These are phyloP conservation scores for Pythium apleroticum DNA, from an alignment of 352 stramenopile genomes.

Conservation along the genomic window DNA sequence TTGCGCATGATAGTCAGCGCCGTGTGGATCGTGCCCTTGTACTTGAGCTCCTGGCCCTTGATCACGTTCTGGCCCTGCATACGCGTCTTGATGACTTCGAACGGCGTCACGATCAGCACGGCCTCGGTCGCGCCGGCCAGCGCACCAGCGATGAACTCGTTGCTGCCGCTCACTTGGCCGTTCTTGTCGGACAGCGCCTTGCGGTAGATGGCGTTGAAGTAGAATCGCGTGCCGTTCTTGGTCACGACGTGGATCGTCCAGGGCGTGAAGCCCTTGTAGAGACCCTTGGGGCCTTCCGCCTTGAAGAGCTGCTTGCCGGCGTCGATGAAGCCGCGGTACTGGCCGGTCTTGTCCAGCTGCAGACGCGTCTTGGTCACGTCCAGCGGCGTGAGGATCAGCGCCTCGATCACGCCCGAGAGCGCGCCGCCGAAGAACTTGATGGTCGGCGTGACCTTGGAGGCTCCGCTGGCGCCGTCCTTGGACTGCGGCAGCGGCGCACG, in stretches of 20 bases:
- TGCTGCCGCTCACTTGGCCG: conserved; percentile 74
- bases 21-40: conserved; percentile 90
- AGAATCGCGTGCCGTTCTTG: conserved; percentile 91
- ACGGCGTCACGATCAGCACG: conserved; percentile 96
- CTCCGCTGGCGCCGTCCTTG: conserved; percentile 32
- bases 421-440: conserved; percentile 84
- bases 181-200: conserved; percentile 72
- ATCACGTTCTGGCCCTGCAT: conserved; percentile 93
- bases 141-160: conserved; percentile 90
- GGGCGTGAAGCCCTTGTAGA: conserved; percentile 89
- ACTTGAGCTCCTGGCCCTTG: conserved; percentile 82
- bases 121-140: conserved; percentile 94
- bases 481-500: conserved; percentile 54
- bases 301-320: conserved; percentile 78
- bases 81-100: conserved; percentile 98
- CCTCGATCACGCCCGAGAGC: conserved; percentile 85
- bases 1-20: conserved; percentile 91
- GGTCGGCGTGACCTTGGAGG: conserved; percentile 66
- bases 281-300: conserved; percentile 69
- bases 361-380: conserved; percentile 90
- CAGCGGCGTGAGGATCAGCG: conserved; percentile 81
- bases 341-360: conserved; percentile 83
- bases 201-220: conserved; percentile 88
- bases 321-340: conserved; percentile 88
- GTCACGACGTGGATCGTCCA: conserved; percentile 89